Base-by-base conservation (phyloP, 2,329 filamentous ascomycete genomes). In the Exserohilum rostratum region DNA sequence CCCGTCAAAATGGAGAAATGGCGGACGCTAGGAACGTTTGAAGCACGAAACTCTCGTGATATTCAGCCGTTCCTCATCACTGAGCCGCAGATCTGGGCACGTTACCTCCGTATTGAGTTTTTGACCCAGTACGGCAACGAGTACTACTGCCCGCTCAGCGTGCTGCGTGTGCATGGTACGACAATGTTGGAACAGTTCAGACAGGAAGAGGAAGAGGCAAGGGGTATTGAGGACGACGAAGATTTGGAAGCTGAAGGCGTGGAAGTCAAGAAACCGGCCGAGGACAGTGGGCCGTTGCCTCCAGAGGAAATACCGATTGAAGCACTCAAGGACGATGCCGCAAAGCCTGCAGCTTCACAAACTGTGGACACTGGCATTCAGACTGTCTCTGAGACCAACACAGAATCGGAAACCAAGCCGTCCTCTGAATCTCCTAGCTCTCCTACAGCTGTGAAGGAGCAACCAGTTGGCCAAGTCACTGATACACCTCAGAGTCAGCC, bases 1-100 rank as follows among this genome's bases (percentile, higher is more conserved):
- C 95, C 95, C 0, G 90, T 95, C 49, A 98, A 97, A 75, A 76
- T 85, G 51, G 93, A 96, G 45, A 91, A 95, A 65, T 99, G 95
- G 95, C 91, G 89, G 62, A 87, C 91, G 38, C 75, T 98, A 40
- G 95, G 92, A 6, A 89, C 87, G 0, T 98, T 95, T 63, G 91
- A 97, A 73, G 95, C 93, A 2, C 86, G 90, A 47, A 99, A 99
- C 70, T 91, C 91, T 7, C 87, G 95, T 47, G 92, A 96, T 62
- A 91, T 99, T 30, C 95, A 99, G 75, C 89, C 95, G 0, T 99
- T 99, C 70, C 78, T 96, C 12, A 84, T 99, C n/a, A 87, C 95
- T 65, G 95, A 97, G 66, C 93, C 95, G 1, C 86, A 95, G 58
- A 98, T 98, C 43, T 99, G 92, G 90, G 93, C 95, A 38, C 87